Percentiles rank a stretch among this genome's conserved stretches.
Evolutionary conservation across 352 stramenopile species (phyloP).

Genomic region (Phytophthora tubulina): DNA sequence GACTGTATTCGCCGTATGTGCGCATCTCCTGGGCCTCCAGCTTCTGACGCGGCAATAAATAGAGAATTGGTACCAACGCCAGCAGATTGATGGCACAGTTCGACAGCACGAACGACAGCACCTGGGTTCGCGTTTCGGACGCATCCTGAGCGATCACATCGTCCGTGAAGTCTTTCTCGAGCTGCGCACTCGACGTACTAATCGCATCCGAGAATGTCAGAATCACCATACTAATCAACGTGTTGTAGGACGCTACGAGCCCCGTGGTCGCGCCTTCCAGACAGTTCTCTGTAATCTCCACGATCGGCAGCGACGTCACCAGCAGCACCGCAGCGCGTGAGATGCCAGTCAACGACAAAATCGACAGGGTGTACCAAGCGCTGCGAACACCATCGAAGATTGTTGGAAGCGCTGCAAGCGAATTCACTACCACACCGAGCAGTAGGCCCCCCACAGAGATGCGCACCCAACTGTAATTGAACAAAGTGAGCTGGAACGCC

Average conservation of each 20-base stretch:
- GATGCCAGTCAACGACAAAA: constrained; percentile 57
- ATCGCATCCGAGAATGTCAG: constrained; percentile 69
- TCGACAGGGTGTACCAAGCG: constrained; percentile 58
- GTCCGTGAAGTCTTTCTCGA: constrained; percentile 52
- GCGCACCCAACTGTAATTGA: constrained; percentile 83
- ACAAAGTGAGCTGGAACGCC: constrained; percentile 62
- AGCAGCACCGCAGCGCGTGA: constrained; percentile 49
- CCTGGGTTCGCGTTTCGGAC: constrained; percentile 40
- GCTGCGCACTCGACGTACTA: constrained; percentile 51
- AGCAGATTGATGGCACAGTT: constrained; percentile 65
- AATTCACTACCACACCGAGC: constrained; percentile 43
- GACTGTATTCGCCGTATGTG: constrained; percentile 60
- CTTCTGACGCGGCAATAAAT: constrained; percentile 77
- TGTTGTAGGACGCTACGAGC: constrained; percentile 66
- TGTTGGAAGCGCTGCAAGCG: constrained; percentile 53
- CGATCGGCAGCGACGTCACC: constrained; percentile 68
- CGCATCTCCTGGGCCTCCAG: constrained; percentile 72
- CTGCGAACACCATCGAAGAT: constrained; percentile 59
- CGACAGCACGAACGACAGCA: constrained; percentile 55
- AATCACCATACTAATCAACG: constrained; percentile 71
- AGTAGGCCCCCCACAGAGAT: constrained; percentile 59
- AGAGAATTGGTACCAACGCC: constrained; percentile 62
- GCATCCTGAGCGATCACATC: constrained; percentile 44
- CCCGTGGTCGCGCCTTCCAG: constrained; percentile 77
- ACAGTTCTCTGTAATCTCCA: constrained; percentile 81